Percentiles rank a stretch among this genome's conserved stretches.
These are phyloP conservation scores for Chamaecrista fasciculata DNA, from an alignment of 306 rosid genomes.

Conservation along the genomic window DNA sequence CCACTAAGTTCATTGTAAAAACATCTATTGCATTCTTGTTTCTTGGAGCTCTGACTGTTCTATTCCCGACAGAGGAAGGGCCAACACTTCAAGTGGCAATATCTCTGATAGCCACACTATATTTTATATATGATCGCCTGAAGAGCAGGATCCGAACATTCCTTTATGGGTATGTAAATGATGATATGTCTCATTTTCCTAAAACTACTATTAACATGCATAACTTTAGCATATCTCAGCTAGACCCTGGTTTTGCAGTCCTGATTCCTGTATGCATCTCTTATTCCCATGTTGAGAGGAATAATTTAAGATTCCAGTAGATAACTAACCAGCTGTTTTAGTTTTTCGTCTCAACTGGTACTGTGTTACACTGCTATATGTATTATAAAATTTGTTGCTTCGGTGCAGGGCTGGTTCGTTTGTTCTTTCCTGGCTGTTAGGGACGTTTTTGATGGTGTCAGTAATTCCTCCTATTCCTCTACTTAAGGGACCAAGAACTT, in stretches of 20 bases:
- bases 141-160: conserved; percentile 73
- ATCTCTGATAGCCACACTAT: conserved; percentile 78
- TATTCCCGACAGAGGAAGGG: conserved; percentile 95
- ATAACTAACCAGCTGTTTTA: background rate
- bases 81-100: conserved; percentile 94
- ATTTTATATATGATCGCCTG: conserved; percentile 74
- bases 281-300: background rate
- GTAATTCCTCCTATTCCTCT: conserved; percentile 79
- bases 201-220: conserved; percentile 5
- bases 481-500: conserved; percentile 76
- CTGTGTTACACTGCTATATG: background rate
- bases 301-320: conserved; percentile 9
- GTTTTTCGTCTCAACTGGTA: background rate
- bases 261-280: conserved; percentile 2
- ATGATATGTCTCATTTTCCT: conserved; percentile 18
- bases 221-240: background rate
- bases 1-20: conserved; percentile 72
- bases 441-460: conserved; percentile 97
- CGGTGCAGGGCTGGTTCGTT: conserved; percentile 85
- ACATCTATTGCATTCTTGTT: conserved; percentile 61
- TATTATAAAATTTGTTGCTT: conserved; percentile 20
- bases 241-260: conserved; percentile 10
- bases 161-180: conserved; percentile 73
- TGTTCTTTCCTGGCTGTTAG: conserved; percentile 81
- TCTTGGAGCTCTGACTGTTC: conserved; percentile 73